These are phyloP conservation scores for Dothistroma pini DNA, from an alignment of 2,329 filamentous ascomycete genomes.

Conservation along the genomic window DNA sequence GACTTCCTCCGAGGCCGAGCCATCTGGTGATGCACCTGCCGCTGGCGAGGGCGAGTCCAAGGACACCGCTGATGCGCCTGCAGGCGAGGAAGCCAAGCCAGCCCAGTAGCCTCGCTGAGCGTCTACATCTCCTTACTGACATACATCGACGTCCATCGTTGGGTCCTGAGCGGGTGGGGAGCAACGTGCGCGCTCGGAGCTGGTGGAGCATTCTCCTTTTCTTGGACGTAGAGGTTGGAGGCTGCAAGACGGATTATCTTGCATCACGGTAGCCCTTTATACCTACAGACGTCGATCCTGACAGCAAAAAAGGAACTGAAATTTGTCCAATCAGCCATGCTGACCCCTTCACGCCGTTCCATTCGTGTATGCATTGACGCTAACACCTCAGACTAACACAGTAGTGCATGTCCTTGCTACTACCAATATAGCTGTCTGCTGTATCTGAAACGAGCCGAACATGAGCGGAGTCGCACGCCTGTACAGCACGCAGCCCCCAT, in stretches of 20 bases:
- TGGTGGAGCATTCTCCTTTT: conserved; percentile 24
- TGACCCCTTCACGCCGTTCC: neutral
- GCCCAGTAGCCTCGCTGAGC: conserved; percentile 36
- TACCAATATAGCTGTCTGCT: neutral
- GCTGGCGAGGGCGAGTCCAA: conserved; percentile 51
- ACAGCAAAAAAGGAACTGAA: conserved; percentile 21
- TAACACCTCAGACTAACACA: neutral
- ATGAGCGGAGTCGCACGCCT: neutral
- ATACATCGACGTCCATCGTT: conserved; percentile 25
- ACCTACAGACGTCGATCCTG: conserved; percentile 22
- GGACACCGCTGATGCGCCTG: conserved; percentile 54
- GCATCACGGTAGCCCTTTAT: conserved; percentile 24
- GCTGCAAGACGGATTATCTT: conserved; percentile 20
- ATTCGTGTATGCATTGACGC: neutral
- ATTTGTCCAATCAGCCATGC: conserved; percentile 5
- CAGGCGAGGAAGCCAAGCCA: conserved; percentile 49
- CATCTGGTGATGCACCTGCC: conserved; percentile 51
- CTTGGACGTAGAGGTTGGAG: conserved; percentile 27
- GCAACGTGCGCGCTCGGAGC: conserved; percentile 23
- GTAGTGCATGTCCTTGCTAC: neutral
- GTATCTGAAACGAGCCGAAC: conserved; percentile 2
- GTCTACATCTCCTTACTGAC: conserved; percentile 17
- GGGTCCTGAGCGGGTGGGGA: conserved; percentile 17
- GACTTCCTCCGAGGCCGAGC: conserved; percentile 97
- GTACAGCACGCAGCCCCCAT: neutral